phyloP scores from a whole-genome alignment of 106 monocot species.

The Acorus gramineus region DNA sequence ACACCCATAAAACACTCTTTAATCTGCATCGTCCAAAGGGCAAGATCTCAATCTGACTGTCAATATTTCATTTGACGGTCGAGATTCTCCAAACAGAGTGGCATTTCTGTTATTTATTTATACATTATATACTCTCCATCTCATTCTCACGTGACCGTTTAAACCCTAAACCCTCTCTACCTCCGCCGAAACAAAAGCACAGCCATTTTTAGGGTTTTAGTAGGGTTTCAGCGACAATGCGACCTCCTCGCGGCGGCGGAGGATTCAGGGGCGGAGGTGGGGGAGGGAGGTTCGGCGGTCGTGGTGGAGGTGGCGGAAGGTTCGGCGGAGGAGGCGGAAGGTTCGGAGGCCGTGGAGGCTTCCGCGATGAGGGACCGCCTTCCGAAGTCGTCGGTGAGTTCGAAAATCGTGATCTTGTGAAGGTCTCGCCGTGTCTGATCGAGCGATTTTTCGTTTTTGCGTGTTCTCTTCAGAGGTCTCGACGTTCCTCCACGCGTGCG shows the following conservation, averaged over 20 bases:
- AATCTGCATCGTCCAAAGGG: no score
- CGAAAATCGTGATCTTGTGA: no score
- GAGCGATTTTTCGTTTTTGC: not conserved
- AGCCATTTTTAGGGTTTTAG: not conserved
- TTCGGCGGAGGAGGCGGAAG: constrained; percentile 30
- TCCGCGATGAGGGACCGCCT: constrained; percentile 83
- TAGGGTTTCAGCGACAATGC: constrained; percentile 21
- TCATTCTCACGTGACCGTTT: no score
- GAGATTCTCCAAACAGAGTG: no score
- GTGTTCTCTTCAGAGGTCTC: constrained; percentile 55
- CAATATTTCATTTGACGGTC: no score
- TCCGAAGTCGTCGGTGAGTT: constrained; percentile 69
- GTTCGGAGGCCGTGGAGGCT: constrained; percentile 59
- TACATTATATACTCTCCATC: no score
- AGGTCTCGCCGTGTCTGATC: no score
- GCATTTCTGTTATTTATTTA: no score
- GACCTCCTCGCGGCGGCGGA: constrained; percentile 64
- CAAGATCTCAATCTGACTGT: no score
- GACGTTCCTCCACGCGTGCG: constrained; percentile 78
- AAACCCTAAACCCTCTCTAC: no score
- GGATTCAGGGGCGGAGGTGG: constrained; percentile 32
- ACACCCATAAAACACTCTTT: no score
- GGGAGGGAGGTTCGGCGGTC: constrained; percentile 30
- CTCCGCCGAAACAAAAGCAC: no score
- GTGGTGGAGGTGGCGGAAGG: constrained; percentile 26